Base-by-base conservation (phyloP, 2,329 filamentous ascomycete species). In the Microsporum ferrugineum region DNA sequence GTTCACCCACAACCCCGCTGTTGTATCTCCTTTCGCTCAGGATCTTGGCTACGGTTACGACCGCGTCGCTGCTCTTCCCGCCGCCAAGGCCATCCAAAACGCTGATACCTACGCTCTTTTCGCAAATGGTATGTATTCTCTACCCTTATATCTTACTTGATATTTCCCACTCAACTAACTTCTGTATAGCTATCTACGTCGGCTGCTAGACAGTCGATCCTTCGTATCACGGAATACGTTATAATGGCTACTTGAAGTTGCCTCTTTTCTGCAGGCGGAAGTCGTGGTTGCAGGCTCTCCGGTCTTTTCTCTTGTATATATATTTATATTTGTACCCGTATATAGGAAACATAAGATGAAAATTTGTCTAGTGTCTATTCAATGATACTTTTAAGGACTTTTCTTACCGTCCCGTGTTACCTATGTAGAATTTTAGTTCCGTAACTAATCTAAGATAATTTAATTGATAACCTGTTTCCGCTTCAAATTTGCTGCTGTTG, bases 101-200 rank as follows among this genome's bases (percentile, higher is more conserved):
- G 86, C 86, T n/a, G 85, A 88, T 69, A 82, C 80, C 0, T 87
- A 78, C 66, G 77, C 79, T 2, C 71, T 82, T 33, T 82, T 78
- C 66, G 78, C 81, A n/a, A 81, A 82, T 65, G 78, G 71, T 71
- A 63, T 62, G 68, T 69, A 53, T 43, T 27, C 14, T 31, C 23
- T 5, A 51, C 27, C 7, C 10, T 12, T 31, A 23, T 2, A 2
- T 51, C 3, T 51, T 12, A 57, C 23, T 31, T 59, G 17, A 41
- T 45, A 5, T 36, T 29, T 31, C 27, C 14, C 10, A 31, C 8
- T 23, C 17, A 49, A 33, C 58, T 60, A 41, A 60, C 34, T 31
- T 10, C 23, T 12, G 4, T 53, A 34, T 38, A 60, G 58, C 58
- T 53, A 8, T 60, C 45, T 51, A 60, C 34, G n/a, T 60, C 31